Conservation (phyloP, 768 basidiomycete species). For the Mycena sanguinolenta region DNA sequence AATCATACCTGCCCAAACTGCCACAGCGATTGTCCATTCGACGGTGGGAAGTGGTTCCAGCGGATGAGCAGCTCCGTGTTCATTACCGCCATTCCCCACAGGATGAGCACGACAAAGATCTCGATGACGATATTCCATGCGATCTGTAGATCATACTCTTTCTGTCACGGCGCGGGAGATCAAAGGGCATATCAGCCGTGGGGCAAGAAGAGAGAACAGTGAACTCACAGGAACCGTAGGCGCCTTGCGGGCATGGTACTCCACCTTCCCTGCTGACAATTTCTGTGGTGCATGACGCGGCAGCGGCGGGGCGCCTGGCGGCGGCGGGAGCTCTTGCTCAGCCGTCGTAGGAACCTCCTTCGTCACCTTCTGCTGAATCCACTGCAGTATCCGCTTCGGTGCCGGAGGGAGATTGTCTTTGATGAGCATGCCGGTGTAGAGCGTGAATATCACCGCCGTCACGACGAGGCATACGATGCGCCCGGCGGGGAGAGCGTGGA, state of each 20-base stretch:
- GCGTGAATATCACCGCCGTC: neutral
- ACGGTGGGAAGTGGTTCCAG: slow-evolving; percentile 28
- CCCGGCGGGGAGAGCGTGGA: slow-evolving; percentile 30
- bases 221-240: neutral
- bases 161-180: no score
- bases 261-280: neutral
- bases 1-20: slow-evolving; percentile 38
- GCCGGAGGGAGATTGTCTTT: slow-evolving; percentile 33
- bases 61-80: slow-evolving; percentile 39
- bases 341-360: slow-evolving; percentile 3
- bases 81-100: slow-evolving; percentile 38
- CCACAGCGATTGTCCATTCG: slow-evolving; percentile 26
- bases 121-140: slow-evolving; percentile 34
- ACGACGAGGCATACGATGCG: slow-evolving; percentile 29
- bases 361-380: slow-evolving; percentile 4
- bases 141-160: no score
- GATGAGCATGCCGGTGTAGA: slow-evolving; percentile 26
- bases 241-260: slow-evolving; percentile 3
- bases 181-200: no score
- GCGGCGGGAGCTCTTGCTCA: neutral
- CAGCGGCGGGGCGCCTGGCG: neutral
- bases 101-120: slow-evolving; percentile 26
- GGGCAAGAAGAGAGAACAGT: no score
- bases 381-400: slow-evolving; percentile 11
- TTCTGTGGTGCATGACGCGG: neutral